A percentile compares a stretch with the other conserved stretches of the same genome.
Evolutionary conservation across 768 basidiomycete species (phyloP).

Genomic region (Tricholoma terreum): DNA sequence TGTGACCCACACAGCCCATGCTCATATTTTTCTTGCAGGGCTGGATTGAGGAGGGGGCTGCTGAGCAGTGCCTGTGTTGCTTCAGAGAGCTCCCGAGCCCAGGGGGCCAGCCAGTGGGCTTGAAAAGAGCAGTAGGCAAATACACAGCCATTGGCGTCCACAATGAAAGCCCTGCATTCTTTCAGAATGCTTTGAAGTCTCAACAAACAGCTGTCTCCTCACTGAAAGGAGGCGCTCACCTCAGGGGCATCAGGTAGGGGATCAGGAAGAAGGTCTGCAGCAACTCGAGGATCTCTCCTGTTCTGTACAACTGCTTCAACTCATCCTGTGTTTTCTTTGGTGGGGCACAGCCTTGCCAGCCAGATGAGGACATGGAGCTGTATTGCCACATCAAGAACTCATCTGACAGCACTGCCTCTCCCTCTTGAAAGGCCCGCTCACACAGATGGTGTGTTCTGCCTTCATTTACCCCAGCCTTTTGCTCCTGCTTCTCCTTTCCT

Average conservation of each 20-base stretch:
- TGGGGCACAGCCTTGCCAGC: neutral
- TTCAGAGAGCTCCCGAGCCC: neutral
- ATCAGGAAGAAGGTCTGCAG: neutral
- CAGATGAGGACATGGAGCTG: neutral
- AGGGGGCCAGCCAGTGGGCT: neutral
- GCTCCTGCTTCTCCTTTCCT: neutral
- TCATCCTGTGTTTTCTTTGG: neutral
- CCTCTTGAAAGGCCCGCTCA: neutral
- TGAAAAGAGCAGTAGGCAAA: neutral
- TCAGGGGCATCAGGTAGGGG: neutral
- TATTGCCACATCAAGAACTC: neutral
- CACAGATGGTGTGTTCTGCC: neutral
- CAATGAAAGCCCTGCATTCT: neutral
- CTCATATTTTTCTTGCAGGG: no score
- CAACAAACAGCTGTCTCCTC: no score
- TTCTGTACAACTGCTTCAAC: neutral
- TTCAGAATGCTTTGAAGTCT: no score
- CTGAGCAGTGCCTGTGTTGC: neutral
- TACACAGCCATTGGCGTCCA: neutral
- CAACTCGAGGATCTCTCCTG: neutral
- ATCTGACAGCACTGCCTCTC: neutral
- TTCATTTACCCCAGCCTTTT: neutral
- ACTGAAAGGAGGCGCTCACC: neutral
- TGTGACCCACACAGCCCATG: neutral
- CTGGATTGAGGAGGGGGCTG: no score